These are phyloP conservation scores for Bipolaris sorokiniana DNA, from an alignment of 2,329 filamentous ascomycete species.

Conservation along the genomic window DNA sequence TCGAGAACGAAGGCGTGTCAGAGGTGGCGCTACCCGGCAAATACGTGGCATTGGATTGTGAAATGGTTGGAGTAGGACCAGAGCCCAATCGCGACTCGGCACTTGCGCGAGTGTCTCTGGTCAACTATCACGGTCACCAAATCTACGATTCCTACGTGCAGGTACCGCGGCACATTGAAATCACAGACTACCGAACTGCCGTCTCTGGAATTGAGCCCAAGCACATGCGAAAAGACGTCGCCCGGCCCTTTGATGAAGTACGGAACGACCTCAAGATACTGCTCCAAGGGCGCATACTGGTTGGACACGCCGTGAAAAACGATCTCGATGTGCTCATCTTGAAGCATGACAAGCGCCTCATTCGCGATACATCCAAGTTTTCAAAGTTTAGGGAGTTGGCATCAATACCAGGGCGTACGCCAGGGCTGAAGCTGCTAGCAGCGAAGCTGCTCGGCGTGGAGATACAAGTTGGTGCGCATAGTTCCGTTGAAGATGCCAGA, in stretches of 20 bases:
- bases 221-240: conserved; percentile 65
- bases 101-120: conserved; percentile 84
- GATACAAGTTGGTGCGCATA: conserved; percentile 67
- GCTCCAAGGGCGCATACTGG: conserved; percentile 72
- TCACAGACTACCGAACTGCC: conserved; percentile 88
- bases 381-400: conserved; percentile 73
- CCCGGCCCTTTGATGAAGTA: conserved; percentile 71
- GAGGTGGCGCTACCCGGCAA: conserved; percentile 75
- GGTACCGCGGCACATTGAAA: conserved; percentile 67
- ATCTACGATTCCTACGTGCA: conserved; percentile 93
- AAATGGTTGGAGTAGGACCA: conserved; percentile 90
- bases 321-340: conserved; percentile 76
- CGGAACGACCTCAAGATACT: conserved; percentile 73
- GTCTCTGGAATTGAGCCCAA: conserved; percentile 81
- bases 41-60: conserved; percentile 93
- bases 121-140: conserved; percentile 92
- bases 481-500: conserved; percentile 76
- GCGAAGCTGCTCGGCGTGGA: conserved; percentile 63
- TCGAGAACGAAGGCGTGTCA: conserved; percentile 53
- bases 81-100: conserved; percentile 70
- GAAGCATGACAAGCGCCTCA: conserved; percentile 77
- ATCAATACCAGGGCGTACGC: conserved; percentile 66
- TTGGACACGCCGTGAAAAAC: conserved; percentile 85
- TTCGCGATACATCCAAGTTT: conserved; percentile 84
- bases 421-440: conserved; percentile 67